A percentile compares a stretch with the other conserved stretches of the same genome.
Conservation (phyloP, 345 rosid species). For the Rhizophora apiculata region DNA sequence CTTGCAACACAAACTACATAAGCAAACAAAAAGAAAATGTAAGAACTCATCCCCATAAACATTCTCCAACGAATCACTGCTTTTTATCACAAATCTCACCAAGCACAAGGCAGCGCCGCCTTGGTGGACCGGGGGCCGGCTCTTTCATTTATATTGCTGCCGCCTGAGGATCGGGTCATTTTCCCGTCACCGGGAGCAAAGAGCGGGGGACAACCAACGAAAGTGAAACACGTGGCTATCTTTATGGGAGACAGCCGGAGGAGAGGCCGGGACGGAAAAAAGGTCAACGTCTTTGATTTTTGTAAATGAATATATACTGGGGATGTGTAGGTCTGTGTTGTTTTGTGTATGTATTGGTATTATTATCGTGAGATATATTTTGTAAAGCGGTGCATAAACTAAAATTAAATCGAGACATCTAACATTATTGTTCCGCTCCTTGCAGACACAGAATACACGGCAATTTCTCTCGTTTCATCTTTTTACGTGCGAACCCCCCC, state of each 20-base stretch:
- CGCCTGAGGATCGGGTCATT: constrained; percentile 16
- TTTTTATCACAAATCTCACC: constrained; percentile 1
- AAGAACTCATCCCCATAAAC: constrained; percentile 18
- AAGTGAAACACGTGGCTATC: neutral
- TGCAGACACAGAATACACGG: too few species aligned
- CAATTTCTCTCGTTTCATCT: too few species aligned
- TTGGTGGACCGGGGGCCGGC: neutral
- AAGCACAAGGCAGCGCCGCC: constrained; percentile 21
- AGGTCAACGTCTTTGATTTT: neutral
- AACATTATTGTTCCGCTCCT: too few species aligned
- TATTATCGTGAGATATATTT: too few species aligned
- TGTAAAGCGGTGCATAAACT: too few species aligned
- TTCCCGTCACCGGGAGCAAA: neutral
- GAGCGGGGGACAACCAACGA: neutral
- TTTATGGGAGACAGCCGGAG: neutral
- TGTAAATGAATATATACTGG: too few species aligned
- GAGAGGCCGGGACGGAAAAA: neutral
- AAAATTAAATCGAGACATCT: too few species aligned
- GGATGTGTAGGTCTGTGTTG: too few species aligned
- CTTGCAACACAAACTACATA: constrained; percentile 10
- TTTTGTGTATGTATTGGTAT: too few species aligned
- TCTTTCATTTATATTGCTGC: constrained; percentile 14
- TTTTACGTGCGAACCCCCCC: too few species aligned
- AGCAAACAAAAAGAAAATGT: constrained; percentile 5
- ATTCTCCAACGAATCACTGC: constrained; percentile 13